Evolutionary conservation across 345 rosid species (phyloP).

Genomic region (Salix arbutifolia): DNA sequence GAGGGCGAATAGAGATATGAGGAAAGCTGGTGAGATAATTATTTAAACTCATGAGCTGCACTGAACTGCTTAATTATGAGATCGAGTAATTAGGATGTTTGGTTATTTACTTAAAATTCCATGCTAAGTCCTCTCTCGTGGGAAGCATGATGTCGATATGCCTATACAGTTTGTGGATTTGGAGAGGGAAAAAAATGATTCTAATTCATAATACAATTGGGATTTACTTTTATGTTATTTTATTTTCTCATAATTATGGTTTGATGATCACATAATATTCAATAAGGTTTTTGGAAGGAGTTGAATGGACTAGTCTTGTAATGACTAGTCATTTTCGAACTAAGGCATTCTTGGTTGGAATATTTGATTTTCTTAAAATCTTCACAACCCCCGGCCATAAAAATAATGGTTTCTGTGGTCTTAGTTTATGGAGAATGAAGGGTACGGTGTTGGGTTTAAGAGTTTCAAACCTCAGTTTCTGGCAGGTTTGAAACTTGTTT

Average conservation of each 20-base stretch:
- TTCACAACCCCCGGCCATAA: too few relatives aligned
- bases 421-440: constrained; percentile 60
- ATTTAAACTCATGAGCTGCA: constrained; percentile 7
- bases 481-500: too few relatives aligned
- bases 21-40: constrained; percentile 63
- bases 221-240: neutral
- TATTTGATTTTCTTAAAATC: too few relatives aligned
- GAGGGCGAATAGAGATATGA: constrained; percentile 56
- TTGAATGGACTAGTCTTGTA: too few relatives aligned
- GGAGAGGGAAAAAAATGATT: too few relatives aligned
- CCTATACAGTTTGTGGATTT: neutral
- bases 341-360: too few relatives aligned
- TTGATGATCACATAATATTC: too few relatives aligned
- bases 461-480: too few relatives aligned
- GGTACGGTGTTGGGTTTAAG: constrained; percentile 55
- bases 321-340: too few relatives aligned
- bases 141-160: neutral
- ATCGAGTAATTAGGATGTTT: neutral
- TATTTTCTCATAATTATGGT: neutral
- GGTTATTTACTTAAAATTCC: neutral
- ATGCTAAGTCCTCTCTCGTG: neutral
- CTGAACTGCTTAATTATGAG: neutral
- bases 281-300: too few relatives aligned
- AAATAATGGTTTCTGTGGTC: too few relatives aligned
- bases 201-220: too few relatives aligned